Evolutionary conservation across 2,329 filamentous ascomycete genomes (phyloP).

Genomic region (Penicillium sp.): DNA sequence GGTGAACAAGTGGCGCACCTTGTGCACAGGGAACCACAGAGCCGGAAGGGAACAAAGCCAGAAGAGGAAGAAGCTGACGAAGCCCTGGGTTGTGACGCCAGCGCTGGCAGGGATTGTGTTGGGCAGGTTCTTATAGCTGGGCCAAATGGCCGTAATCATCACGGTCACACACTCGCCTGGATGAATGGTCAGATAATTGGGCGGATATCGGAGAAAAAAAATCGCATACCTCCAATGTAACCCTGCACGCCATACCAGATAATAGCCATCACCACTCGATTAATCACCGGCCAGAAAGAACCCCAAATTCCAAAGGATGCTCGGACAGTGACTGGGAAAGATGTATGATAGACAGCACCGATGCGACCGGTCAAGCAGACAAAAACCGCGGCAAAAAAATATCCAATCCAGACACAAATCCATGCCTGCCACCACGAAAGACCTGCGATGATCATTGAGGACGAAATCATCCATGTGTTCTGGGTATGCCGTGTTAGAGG

Average conservation of each 20-base stretch:
- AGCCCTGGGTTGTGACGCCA: slow-evolving; percentile 73
- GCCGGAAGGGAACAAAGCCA: slow-evolving; percentile 79
- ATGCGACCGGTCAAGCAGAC: slow-evolving; percentile 78
- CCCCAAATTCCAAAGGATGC: slow-evolving; percentile 89
- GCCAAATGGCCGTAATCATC: slow-evolving; percentile 86
- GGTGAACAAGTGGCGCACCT: slow-evolving; percentile 87
- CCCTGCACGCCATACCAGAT: slow-evolving; percentile 76
- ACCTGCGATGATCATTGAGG: slow-evolving; percentile 74
- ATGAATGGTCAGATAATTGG: not conserved
- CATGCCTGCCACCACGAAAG: slow-evolving; percentile 91
- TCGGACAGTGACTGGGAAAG: slow-evolving; percentile 78
- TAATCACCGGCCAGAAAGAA: slow-evolving; percentile 83
- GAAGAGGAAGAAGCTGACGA: slow-evolving; percentile 82
- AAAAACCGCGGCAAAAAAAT: slow-evolving; percentile 74
- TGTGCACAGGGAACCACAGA: slow-evolving; percentile 86
- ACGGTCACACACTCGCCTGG: slow-evolving; percentile 75
- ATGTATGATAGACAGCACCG: slow-evolving; percentile 83
- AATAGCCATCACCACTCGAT: slow-evolving; percentile 82
- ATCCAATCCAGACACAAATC: slow-evolving; percentile 86
- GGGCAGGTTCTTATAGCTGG: slow-evolving; percentile 58
- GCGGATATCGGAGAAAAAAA: not conserved
- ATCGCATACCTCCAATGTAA: slow-evolving; percentile 68
- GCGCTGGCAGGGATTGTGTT: slow-evolving; percentile 66
- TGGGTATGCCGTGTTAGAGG: slow-evolving; percentile 28
- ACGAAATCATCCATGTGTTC: slow-evolving; percentile 93